A percentile compares a stretch with the other conserved stretches of the same genome.
Conservation (phyloP, 768 basidiomycete species). For the Pleurotus pulmonarius region DNA sequence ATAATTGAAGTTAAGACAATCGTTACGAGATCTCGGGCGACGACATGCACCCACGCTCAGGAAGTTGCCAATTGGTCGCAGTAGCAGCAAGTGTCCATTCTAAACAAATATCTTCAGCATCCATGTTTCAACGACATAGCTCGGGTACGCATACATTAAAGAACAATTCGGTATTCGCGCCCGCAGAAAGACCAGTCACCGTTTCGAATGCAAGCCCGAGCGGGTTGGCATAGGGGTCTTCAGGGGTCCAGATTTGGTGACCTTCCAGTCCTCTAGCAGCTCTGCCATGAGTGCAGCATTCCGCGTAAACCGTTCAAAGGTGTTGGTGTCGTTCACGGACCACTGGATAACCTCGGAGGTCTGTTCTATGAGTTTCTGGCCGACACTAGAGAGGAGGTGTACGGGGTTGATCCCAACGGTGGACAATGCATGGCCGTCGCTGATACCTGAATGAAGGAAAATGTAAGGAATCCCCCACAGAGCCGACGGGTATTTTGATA, state of each 20-base stretch:
- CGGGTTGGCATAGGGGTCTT: constrained; percentile 9
- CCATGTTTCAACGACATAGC: neutral
- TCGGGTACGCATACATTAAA: constrained; percentile 21
- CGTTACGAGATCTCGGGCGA: constrained; percentile 22
- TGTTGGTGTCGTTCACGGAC: constrained; percentile 13
- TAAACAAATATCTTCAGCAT: neutral
- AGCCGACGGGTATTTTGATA: constrained; percentile 26
- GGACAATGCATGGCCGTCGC: constrained; percentile 9
- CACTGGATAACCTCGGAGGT: constrained; percentile 1
- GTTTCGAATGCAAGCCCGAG: constrained; percentile 20
- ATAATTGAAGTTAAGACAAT: neutral
- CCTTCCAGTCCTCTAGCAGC: constrained; percentile 15
- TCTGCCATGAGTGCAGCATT: constrained; percentile 13
- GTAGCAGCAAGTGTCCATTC: constrained; percentile 10
- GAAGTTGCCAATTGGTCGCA: constrained; percentile 14
- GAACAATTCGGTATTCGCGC: constrained; percentile 29
- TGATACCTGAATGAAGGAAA: constrained; percentile 23
- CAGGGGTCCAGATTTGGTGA: constrained; percentile 16
- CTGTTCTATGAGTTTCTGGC: constrained; percentile 24
- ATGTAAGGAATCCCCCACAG: constrained; percentile 23
- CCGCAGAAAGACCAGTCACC: constrained; percentile 30
- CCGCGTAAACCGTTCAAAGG: constrained; percentile 9
- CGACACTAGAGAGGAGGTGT: constrained; percentile 18
- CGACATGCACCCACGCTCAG: constrained; percentile 12
- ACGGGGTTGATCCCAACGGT: constrained; percentile 13